Evolutionary conservation across 768 basidiomycete species (phyloP).

Genomic region (Boletus speciosus): DNA sequence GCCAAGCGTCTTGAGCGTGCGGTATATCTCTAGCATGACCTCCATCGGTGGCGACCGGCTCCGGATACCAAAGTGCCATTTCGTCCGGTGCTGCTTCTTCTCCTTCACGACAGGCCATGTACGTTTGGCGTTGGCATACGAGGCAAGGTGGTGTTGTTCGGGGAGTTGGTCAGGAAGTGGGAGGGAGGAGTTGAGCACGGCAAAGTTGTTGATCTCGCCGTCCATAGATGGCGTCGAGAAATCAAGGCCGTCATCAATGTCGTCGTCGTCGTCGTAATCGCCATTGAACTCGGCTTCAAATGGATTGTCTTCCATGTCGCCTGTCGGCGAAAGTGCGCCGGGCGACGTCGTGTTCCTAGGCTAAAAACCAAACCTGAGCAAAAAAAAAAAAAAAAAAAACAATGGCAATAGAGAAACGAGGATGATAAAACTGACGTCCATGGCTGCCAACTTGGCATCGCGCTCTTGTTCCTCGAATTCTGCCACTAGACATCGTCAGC

Average conservation of each 20-base stretch:
- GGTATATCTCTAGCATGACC: slow-evolving; percentile 98
- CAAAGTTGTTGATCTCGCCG: slow-evolving; percentile 59
- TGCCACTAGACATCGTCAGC: slow-evolving; percentile 48
- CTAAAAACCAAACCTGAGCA: slow-evolving; percentile 33
- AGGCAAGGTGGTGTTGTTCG: slow-evolving; percentile 69
- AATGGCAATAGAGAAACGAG: neutral
- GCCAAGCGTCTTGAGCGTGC: slow-evolving; percentile 81
- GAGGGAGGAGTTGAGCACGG: slow-evolving; percentile 86
- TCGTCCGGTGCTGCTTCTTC: slow-evolving; percentile 74
- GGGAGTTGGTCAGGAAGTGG: slow-evolving; percentile 63
- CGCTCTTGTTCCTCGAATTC: slow-evolving; percentile 83
- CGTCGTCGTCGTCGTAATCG: slow-evolving; percentile 44
- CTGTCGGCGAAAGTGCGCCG: slow-evolving; percentile 58
- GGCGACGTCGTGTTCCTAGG: slow-evolving; percentile 72
- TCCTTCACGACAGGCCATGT: slow-evolving; percentile 46
- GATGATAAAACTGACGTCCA: slow-evolving; percentile 63
- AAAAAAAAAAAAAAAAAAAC: neutral
- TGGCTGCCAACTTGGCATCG: slow-evolving; percentile 71
- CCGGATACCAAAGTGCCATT: slow-evolving; percentile 98
- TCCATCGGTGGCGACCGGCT: slow-evolving; percentile 96
- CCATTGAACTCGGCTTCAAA: slow-evolving; percentile 71
- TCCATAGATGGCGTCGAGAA: slow-evolving; percentile 39
- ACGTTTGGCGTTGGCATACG: slow-evolving; percentile 54
- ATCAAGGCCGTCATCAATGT: slow-evolving; percentile 54
- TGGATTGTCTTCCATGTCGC: slow-evolving; percentile 69